These are phyloP conservation scores for Bryopsis sp. DNA, from an alignment of 139 green algal species.

Conservation along the genomic window DNA sequence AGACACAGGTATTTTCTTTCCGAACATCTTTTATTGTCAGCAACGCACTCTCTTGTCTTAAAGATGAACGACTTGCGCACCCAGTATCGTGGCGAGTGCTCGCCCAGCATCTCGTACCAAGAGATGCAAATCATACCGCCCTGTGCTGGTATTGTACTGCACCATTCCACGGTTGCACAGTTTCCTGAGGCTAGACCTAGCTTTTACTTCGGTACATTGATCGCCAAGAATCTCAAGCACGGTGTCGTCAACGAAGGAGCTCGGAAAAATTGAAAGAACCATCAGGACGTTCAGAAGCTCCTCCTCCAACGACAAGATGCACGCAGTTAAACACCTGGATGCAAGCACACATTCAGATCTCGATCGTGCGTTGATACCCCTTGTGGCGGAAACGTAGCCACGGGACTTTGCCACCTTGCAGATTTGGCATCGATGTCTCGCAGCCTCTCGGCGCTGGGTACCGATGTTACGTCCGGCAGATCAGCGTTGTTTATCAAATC, in stretches of 20 bases:
- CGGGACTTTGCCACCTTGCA: not conserved
- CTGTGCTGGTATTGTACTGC: not conserved
- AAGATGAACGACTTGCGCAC: not conserved
- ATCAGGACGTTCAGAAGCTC: not conserved
- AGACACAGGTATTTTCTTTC: no score
- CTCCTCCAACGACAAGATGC: not conserved
- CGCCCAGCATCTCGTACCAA: not conserved
- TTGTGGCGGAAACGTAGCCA: no score
- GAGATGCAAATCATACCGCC: not conserved
- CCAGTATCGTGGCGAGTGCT: not conserved
- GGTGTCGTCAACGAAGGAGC: not conserved
- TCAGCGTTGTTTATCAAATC: not conserved
- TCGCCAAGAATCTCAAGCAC: not conserved
- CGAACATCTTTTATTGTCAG: no score
- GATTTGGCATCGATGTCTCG: not conserved
- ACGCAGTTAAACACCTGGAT: conserved; percentile 1
- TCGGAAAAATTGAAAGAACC: conserved; percentile 1
- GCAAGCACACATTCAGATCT: no score
- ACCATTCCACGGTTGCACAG: conserved; percentile 3
- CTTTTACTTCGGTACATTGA: not conserved
- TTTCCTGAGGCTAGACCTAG: not conserved
- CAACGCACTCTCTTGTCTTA: not conserved
- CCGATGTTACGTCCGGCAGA: not conserved
- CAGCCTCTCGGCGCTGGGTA: not conserved
- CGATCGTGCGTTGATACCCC: no score